A percentile compares a stretch with the other conserved stretches of the same genome.
phyloP scores from a whole-genome alignment of 805 yeast species.

The Candida methanosorbosa region DNA sequence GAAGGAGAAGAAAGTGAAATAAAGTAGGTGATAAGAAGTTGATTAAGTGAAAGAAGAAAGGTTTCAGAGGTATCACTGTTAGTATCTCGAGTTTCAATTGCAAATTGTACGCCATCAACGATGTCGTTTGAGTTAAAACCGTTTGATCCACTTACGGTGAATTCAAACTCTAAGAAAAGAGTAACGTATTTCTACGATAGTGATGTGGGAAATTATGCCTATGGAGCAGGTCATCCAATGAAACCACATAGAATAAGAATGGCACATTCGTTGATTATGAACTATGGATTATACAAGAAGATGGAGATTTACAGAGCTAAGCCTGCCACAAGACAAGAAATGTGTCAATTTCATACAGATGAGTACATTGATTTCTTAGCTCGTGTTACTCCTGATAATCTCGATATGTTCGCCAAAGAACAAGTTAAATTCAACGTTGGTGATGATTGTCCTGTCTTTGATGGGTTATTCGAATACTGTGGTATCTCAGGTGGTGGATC shows the following conservation, averaged over 20 bases:
- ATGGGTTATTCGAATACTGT: constrained; percentile 89
- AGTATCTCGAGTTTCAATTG: constrained; percentile 7
- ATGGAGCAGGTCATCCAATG: constrained; percentile 99
- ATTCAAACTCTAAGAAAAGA: constrained; percentile 45
- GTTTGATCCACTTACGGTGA: constrained; percentile 52
- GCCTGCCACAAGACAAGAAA: constrained; percentile 73
- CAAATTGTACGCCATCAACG: background rate
- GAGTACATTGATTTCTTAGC: constrained; percentile 78
- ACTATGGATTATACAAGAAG: constrained; percentile 90
- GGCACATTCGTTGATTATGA: constrained; percentile 96
- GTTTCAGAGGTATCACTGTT: too few species aligned
- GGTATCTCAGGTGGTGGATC: constrained; percentile 90
- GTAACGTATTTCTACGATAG: constrained; percentile 81
- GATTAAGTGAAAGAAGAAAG: too few species aligned
- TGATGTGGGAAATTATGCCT: constrained; percentile 96
- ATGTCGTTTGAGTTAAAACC: constrained; percentile 49
- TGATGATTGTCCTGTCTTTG: constrained; percentile 91
- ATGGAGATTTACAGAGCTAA: constrained; percentile 89
- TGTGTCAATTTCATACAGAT: constrained; percentile 74
- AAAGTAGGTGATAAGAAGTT: too few species aligned
- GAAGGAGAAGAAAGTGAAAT: too few species aligned
- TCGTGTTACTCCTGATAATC: constrained; percentile 68
- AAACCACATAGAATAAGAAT: constrained; percentile 97
- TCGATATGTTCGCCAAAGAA: constrained; percentile 46
- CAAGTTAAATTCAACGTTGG: constrained; percentile 78